phyloP scores from a whole-genome alignment of 208 protist species.

The Acanthamoeba royreba region DNA sequence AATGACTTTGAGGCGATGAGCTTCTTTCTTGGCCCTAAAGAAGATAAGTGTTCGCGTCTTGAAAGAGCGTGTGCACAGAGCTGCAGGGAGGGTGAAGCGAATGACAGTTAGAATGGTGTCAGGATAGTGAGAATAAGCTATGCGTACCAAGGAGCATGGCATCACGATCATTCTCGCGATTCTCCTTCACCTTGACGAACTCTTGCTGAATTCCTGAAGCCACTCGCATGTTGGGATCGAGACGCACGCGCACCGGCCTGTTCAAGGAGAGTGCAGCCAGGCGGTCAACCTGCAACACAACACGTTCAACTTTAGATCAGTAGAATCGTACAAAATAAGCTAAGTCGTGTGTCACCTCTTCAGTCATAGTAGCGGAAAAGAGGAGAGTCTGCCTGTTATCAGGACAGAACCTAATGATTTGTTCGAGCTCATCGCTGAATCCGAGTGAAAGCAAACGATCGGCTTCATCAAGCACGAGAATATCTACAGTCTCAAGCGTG shows the following conservation, averaged over 20 bases:
- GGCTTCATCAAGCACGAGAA: conserved; percentile 85
- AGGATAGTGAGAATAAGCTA: neutral
- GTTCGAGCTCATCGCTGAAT: conserved; percentile 79
- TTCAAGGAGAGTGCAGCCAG: conserved; percentile 69
- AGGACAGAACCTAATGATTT: conserved; percentile 78
- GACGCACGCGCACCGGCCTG: conserved; percentile 68
- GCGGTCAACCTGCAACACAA: neutral
- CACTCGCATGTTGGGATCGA: conserved; percentile 63
- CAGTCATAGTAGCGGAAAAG: conserved; percentile 85
- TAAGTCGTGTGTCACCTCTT: conserved; percentile 74
- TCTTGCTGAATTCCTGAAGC: conserved; percentile 73
- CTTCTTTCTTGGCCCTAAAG: conserved; percentile 54
- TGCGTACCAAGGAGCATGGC: conserved; percentile 66
- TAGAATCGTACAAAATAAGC: neutral
- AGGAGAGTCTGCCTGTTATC: conserved; percentile 76
- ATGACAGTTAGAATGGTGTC: neutral
- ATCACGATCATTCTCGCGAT: conserved; percentile 72
- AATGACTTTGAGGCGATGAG: conserved; percentile 75
- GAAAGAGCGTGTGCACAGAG: conserved; percentile 38
- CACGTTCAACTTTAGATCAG: neutral
- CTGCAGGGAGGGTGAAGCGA: neutral
- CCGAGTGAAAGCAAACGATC: conserved; percentile 79
- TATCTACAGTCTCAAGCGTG: conserved; percentile 75
- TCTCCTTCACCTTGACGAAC: conserved; percentile 73
- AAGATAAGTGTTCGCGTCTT: conserved; percentile 37